Evolutionary conservation across 2,329 filamentous ascomycete species (phyloP).

Genomic region (Aspergillus awamori): DNA sequence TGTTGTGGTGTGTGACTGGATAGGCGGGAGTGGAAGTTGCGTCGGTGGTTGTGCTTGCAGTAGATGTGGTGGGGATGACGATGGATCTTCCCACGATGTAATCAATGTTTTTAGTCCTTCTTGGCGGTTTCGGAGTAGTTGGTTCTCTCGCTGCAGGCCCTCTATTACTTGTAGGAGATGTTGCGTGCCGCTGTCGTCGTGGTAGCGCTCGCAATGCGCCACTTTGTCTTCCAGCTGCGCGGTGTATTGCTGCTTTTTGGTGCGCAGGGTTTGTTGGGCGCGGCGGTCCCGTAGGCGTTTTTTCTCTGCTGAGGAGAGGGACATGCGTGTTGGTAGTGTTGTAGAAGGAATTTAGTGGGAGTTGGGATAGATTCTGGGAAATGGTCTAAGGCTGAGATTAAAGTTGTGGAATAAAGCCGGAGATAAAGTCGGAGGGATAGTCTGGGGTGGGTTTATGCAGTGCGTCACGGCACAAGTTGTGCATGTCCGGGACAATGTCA

Average conservation of each 20-base stretch:
- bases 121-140: conserved; percentile 24
- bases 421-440: neutral
- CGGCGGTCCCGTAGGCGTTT: conserved; percentile 33
- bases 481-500: neutral
- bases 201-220: conserved; percentile 29
- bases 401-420: neutral
- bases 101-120: conserved; percentile 22
- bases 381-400: no score
- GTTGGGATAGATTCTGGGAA: neutral
- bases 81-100: conserved; percentile 24
- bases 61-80: neutral
- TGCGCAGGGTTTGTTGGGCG: conserved; percentile 31
- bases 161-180: conserved; percentile 25
- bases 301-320: conserved; percentile 2
- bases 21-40: neutral
- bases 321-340: neutral
- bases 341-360: neutral
- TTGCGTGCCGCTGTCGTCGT: conserved; percentile 23
- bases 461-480: neutral
- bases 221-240: conserved; percentile 26
- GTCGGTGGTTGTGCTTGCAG: neutral
- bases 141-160: conserved; percentile 27
- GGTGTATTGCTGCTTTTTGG: conserved; percentile 26
- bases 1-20: neutral
- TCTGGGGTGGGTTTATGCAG: neutral